Base-by-base conservation (phyloP, 1,284 basidiomycete genomes). In the Hortiboletus rubellus region DNA sequence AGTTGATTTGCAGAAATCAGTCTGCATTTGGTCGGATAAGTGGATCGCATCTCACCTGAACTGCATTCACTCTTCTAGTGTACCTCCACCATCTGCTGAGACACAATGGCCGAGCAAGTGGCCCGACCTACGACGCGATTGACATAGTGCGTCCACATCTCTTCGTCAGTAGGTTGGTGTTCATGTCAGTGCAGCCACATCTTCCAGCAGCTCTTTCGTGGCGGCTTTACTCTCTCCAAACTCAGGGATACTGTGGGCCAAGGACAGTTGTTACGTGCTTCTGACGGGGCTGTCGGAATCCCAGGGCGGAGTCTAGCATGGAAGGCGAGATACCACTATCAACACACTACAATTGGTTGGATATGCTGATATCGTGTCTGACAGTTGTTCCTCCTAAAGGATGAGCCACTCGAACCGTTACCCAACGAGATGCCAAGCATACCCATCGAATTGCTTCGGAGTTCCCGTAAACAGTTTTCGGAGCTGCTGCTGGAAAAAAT, bases 271-370 rank as follows among this genome's bases (percentile, higher is more conserved):
- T 80, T 87, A 60, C 69, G 74, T 50, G 64, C 73, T 22, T 63
- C 69, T 3, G 71, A 76, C 41, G 75, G 74, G 50, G 67, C 66
- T 10, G 70, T 79, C 37, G 82, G 80, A 42, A 74, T 87, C 14
- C 72, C 79, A 55, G 89, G 89, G 18, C 78, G 89, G 64, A 91
- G 89, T 70, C 72, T 92, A 57, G 85, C 82, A 50, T 92, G 90
- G 89, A 92, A 91, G 85, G 89, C 87, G 64, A 62, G 68, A 53
- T 49, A 64, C 61, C 52, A 31, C 46, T 11, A 52, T 55, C 33
- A 36, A 59, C 46, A 48, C 27, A 40, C 51, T 42, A 36, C 46
- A n/a, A 46, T 27, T 41, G 38, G 7, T 48, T 27, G 46, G 38
- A 50, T 51, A 31, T 24, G 37, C 60, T 64, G 37, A 60, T 42